Conservation (phyloP, 208 protist genomes). For the Trypanosoma scelopori region DNA sequence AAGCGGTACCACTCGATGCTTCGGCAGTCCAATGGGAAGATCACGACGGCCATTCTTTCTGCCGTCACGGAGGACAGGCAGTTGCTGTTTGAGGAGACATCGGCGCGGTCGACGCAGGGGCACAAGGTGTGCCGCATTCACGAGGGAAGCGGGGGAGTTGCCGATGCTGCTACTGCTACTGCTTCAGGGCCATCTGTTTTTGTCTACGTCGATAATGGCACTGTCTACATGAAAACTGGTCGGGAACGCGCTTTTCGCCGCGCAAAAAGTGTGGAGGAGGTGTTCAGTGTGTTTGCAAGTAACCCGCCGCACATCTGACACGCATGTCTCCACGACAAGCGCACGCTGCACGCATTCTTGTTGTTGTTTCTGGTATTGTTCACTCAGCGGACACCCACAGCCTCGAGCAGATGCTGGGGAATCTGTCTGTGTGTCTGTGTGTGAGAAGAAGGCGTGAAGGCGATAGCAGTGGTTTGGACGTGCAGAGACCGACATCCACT, state of each 20-base stretch:
- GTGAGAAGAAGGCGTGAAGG: background rate
- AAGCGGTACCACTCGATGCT: slow-evolving; percentile 65
- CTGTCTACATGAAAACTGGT: slow-evolving; percentile 55
- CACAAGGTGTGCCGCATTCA: slow-evolving; percentile 71
- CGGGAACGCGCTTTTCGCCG: slow-evolving; percentile 43
- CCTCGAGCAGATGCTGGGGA: no score
- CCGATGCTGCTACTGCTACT: no score
- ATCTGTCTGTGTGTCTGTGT: no score
- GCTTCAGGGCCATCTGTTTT: slow-evolving; percentile 36
- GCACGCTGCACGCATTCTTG: background rate
- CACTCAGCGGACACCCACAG: background rate
- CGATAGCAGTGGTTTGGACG: background rate
- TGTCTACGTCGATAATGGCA: slow-evolving; percentile 73
- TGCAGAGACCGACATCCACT: background rate
- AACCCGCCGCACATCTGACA: background rate
- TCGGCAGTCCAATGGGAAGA: slow-evolving; percentile 58
- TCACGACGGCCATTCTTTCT: slow-evolving; percentile 61
- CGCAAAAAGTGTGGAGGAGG: slow-evolving; percentile 69
- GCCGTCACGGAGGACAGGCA: slow-evolving; percentile 72
- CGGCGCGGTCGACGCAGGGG: slow-evolving; percentile 51
- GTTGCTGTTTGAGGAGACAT: slow-evolving; percentile 63
- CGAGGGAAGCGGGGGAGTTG: slow-evolving; percentile 28
- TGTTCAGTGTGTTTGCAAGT: slow-evolving; percentile 39
- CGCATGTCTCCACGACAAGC: background rate
- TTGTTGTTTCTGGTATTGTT: background rate